Percentiles rank a stretch among this genome's conserved stretches.
Evolutionary conservation across 2,329 filamentous ascomycete genomes (phyloP).

Genomic region (Fusarium pseudograminearum): DNA sequence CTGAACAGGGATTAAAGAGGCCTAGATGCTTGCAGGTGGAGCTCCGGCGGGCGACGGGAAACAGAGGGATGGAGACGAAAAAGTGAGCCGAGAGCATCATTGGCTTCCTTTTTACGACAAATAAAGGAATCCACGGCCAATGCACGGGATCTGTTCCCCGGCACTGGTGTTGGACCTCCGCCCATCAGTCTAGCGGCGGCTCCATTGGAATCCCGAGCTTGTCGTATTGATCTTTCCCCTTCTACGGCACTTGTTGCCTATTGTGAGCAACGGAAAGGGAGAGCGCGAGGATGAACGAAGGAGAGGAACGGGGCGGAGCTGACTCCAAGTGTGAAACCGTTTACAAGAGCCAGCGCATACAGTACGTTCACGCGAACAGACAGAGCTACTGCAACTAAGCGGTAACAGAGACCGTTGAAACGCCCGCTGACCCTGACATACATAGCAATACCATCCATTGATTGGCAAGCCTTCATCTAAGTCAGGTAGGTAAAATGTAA

Average conservation of each 20-base stretch:
- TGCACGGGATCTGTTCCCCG: conserved; percentile 35
- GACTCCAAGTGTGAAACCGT: background rate
- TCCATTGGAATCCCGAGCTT: conserved; percentile 15
- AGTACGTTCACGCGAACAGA: background rate
- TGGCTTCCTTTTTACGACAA: conserved; percentile 9
- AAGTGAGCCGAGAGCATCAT: conserved; percentile 4
- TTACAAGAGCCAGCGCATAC: background rate
- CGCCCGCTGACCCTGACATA: conserved; percentile 23
- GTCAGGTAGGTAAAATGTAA: background rate
- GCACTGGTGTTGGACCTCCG: conserved; percentile 21
- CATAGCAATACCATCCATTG: background rate
- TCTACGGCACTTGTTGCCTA: conserved; percentile 1
- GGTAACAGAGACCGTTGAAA: conserved; percentile 25
- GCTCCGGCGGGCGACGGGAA: conserved; percentile 23
- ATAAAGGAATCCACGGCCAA: conserved; percentile 10
- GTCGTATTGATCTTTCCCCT: conserved; percentile 4
- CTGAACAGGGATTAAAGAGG: conserved; percentile 18
- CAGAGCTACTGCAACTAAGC: conserved; percentile 5
- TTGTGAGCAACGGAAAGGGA: background rate
- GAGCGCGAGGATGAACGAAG: background rate
- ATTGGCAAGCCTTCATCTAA: conserved; percentile 20
- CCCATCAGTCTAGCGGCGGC: conserved; percentile 35
- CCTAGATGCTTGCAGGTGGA: conserved; percentile 31
- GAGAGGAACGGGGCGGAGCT: conserved; percentile 5
- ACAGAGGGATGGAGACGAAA: conserved; percentile 10